Evolutionary conservation across 2,329 filamentous ascomycete genomes (phyloP).

Genomic region (Alternaria arbusti): DNA sequence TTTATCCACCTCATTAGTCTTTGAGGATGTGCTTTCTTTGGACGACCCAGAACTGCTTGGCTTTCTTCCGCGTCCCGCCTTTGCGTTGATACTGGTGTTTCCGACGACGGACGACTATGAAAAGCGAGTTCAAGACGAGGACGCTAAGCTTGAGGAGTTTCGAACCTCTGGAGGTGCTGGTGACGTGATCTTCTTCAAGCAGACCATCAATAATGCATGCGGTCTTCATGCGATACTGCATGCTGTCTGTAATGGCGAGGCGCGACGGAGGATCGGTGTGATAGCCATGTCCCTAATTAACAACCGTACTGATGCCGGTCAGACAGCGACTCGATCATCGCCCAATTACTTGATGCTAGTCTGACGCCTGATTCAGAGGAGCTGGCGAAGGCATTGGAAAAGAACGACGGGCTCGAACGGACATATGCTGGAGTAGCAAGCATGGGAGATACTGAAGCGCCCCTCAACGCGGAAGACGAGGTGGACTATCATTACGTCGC

Average conservation of each 20-base stretch:
- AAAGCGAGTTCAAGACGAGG: conserved; percentile 73
- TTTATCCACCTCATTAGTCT: conserved; percentile 70
- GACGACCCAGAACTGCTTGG: conserved; percentile 79
- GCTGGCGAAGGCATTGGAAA: conserved; percentile 28
- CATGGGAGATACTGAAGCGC: conserved; percentile 35
- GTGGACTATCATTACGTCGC: conserved; percentile 45
- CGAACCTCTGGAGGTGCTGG: conserved; percentile 67
- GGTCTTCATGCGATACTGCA: conserved; percentile 89
- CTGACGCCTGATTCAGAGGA: conserved; percentile 16
- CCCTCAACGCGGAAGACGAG: conserved; percentile 37
- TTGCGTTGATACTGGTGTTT: conserved; percentile 90
- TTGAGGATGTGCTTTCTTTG: conserved; percentile 90
- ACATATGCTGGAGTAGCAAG: conserved; percentile 33
- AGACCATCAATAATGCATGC: conserved; percentile 94
- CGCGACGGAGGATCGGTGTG: conserved; percentile 65
- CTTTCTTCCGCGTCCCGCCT: conserved; percentile 82
- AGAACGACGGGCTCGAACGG: conserved; percentile 30
- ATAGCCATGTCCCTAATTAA: conserved; percentile 4
- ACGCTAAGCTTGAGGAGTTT: conserved; percentile 67
- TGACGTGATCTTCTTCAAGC: conserved; percentile 86
- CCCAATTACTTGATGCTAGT: conserved; percentile 14
- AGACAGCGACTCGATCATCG: conserved; percentile 23
- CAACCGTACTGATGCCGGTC: background rate
- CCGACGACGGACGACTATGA: conserved; percentile 82
- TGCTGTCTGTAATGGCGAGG: conserved; percentile 77